Percentiles rank a stretch among this genome's conserved stretches.
phyloP scores from a whole-genome alignment of 1,284 basidiomycete genomes.

The Boletus calvinii region DNA sequence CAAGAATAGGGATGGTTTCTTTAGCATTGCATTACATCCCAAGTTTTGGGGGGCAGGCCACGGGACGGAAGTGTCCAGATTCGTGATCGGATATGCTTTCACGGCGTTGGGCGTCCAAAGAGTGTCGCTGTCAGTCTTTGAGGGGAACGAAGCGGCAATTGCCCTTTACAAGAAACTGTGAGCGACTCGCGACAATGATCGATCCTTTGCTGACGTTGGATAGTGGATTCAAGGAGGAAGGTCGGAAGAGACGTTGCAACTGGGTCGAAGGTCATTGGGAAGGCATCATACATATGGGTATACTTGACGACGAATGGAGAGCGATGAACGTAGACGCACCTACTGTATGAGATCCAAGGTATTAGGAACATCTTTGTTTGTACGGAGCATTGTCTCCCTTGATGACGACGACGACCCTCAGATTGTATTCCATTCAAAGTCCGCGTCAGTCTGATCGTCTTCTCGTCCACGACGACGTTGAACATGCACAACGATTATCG shows the following conservation, averaged over 20 bases:
- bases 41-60: conserved; percentile 25
- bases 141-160: conserved; percentile 20
- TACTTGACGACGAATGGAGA: conserved; percentile 14
- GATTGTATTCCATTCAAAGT: no score
- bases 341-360: background rate
- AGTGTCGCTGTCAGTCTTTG: conserved; percentile 19
- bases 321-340: background rate
- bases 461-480: no score
- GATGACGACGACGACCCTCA: background rate
- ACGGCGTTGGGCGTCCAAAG: conserved; percentile 23
- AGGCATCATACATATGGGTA: conserved; percentile 12
- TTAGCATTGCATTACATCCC: conserved; percentile 19
- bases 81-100: conserved; percentile 28
- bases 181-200: background rate
- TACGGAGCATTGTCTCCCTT: background rate
- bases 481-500: no score
- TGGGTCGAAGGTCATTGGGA: conserved; percentile 14
- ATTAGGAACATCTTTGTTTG: background rate
- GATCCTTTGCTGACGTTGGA: background rate
- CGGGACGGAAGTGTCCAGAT: conserved; percentile 23
- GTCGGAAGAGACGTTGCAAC: conserved; percentile 13
- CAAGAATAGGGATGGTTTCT: conserved; percentile 24
- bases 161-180: conserved; percentile 25
- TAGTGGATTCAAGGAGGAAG: conserved; percentile 16
- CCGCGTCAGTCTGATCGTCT: no score